Evolutionary conservation across 2,329 filamentous ascomycete species (phyloP).

Genomic region (Penicillium sp.): DNA sequence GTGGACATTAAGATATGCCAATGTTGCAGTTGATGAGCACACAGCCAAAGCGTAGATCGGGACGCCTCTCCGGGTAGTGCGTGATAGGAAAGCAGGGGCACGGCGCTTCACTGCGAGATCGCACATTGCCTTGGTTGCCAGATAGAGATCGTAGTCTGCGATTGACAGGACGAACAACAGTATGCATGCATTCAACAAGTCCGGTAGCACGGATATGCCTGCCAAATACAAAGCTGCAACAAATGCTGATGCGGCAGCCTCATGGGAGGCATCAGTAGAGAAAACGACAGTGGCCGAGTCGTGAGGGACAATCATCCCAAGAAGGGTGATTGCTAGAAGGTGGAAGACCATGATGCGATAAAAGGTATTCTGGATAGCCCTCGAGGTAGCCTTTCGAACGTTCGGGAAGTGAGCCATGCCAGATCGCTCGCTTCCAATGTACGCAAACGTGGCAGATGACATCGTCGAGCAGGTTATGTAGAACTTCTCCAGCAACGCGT

Average conservation of each 20-base stretch:
- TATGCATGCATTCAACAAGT: conserved; percentile 70
- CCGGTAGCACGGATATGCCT: conserved; percentile 61
- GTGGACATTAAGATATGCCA: conserved; percentile 65
- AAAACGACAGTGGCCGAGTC: conserved; percentile 58
- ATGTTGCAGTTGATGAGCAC: conserved; percentile 59
- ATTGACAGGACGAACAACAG: conserved; percentile 72
- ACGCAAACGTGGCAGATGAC: conserved; percentile 74
- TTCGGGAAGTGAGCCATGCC: conserved; percentile 76
- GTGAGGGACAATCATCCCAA: conserved; percentile 75
- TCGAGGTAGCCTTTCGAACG: conserved; percentile 69
- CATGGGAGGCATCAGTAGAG: conserved; percentile 38
- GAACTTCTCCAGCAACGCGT: conserved; percentile 49
- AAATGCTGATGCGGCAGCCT: conserved; percentile 66
- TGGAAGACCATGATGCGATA: conserved; percentile 81
- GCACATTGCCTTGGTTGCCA: conserved; percentile 67
- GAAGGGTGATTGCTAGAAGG: conserved; percentile 66
- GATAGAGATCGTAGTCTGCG: conserved; percentile 73
- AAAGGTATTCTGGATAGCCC: conserved; percentile 75
- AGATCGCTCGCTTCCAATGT: conserved; percentile 71
- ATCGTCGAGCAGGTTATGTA: conserved; percentile 66
- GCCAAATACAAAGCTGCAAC: conserved; percentile 68
- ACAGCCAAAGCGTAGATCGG: conserved; percentile 64
- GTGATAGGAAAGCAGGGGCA: conserved; percentile 67
- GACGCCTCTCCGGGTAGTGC: conserved; percentile 66
- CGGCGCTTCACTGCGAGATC: conserved; percentile 69